phyloP scores from a whole-genome alignment of 2,329 filamentous ascomycete genomes.

The Sporothrix euskadiensis region DNA sequence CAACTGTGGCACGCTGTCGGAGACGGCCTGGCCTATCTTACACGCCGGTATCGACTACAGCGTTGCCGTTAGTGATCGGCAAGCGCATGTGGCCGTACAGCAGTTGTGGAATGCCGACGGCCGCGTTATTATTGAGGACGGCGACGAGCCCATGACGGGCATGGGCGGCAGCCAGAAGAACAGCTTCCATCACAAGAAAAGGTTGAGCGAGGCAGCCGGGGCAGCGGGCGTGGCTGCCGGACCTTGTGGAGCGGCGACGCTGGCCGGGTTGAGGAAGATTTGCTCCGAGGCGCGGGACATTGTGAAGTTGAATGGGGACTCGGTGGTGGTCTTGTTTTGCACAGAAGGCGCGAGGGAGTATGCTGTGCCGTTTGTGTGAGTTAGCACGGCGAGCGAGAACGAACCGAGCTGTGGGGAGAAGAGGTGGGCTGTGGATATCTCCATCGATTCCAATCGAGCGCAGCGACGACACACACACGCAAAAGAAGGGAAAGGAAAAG shows the following conservation, averaged over 20 bases:
- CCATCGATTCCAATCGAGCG: not conserved
- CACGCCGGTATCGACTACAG: conserved; percentile 59
- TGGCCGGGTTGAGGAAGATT: conserved; percentile 50
- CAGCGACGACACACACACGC: not conserved
- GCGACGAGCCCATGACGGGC: conserved; percentile 10
- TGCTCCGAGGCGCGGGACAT: conserved; percentile 26
- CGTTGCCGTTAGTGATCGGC: conserved; percentile 60
- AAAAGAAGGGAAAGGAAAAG: not conserved
- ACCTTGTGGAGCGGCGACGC: conserved; percentile 45
- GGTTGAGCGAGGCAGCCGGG: not conserved
- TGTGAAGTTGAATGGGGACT: conserved; percentile 19
- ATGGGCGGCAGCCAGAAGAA: not conserved
- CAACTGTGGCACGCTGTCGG: conserved; percentile 69
- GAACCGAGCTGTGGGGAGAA: not conserved
- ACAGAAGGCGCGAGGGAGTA: conserved; percentile 31
- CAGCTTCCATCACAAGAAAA: not conserved
- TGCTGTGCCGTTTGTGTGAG: conserved; percentile 23
- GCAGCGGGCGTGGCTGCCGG: conserved; percentile 35
- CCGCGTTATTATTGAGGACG: not conserved
- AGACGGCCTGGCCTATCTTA: conserved; percentile 64
- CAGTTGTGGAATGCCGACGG: conserved; percentile 47
- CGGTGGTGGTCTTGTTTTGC: conserved; percentile 29
- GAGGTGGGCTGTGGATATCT: not conserved
- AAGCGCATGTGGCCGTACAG: conserved; percentile 60
- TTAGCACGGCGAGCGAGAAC: not conserved